phyloP scores from a whole-genome alignment of 257 asterid species.

The Orobanche coerulescens region DNA sequence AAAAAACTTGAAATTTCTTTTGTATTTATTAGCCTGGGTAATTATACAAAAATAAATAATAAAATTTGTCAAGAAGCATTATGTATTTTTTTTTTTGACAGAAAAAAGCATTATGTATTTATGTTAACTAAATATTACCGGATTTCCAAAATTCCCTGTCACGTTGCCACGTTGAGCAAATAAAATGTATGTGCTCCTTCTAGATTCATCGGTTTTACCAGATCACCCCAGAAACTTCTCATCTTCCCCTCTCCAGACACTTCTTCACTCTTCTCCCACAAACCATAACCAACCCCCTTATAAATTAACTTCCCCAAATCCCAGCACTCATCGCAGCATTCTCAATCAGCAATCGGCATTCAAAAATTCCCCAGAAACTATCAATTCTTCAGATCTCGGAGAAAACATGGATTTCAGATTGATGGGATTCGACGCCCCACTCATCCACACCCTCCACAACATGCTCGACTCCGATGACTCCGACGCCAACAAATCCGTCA shows the following conservation, averaged over 20 bases:
- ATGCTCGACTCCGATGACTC: constrained; percentile 35
- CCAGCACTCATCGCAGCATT: background rate
- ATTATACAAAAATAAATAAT: too few species aligned
- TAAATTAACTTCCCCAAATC: background rate
- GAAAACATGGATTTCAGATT: constrained; percentile 50
- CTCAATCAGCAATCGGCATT: too few species aligned
- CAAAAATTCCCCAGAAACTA: background rate
- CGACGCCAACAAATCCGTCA: constrained; percentile 20
- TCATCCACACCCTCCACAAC: constrained; percentile 46
- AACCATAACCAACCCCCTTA: background rate
- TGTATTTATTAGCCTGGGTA: too few species aligned
- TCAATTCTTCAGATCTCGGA: background rate
- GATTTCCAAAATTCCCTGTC: background rate
- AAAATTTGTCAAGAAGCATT: too few species aligned
- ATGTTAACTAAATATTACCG: too few species aligned
- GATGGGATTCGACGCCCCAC: constrained; percentile 47
- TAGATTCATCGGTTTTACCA: constrained; percentile 7
- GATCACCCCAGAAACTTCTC: constrained; percentile 17
- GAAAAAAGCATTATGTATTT: too few species aligned
- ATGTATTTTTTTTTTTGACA: too few species aligned
- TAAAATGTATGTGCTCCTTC: constrained; percentile 19
- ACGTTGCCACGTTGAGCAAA: constrained; percentile 12
- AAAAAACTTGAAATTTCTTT: too few species aligned
- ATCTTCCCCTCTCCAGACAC: constrained; percentile 23
- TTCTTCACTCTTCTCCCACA: constrained; percentile 18